Evolutionary conservation across 345 rosid genomes (phyloP), one percentile per base, ranked within the genome.

Genomic region (Iberis pinnata): DNA sequence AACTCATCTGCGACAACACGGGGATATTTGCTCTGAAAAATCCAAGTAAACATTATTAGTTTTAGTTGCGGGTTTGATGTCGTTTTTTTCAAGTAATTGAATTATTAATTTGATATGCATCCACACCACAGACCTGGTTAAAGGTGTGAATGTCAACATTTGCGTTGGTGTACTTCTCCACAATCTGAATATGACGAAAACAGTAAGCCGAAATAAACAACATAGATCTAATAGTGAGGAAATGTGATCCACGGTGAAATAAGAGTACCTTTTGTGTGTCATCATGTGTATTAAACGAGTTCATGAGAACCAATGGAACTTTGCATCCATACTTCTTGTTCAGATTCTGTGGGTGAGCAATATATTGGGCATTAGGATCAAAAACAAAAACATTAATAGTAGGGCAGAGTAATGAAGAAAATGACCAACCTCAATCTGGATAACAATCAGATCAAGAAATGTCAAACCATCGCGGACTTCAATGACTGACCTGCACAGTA

Each of bases 261-360:
- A 45, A 1, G 13, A 37, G 45, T 42, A 89, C 97, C 97, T 89
- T 84, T 64, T 47, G 63, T 11, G 97, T 89, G 70, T 89, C 94
- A 54, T 89, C 97, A 63, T 89, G 97, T 57, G 94, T 89, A 65
- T 89, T 89, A 74, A 89, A 89, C 2, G 97, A 89, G 80, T 89
- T 89, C 97, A 89, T 89, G 22, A 89, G 80, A 70, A 89, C 88
- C 70, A 89, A 61, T 3, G 97, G 95, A 53, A 89, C 97, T 49
- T 69, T 79, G 70, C 94, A 83, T 24, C 90, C 88, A 59, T 86
- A 89, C 61, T 77, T 86, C 42, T 75, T 47, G 57, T 89, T 89
- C 57, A 89, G 95, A 70, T 76, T 69, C 97, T 89, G 68, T 7
- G 3, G 35, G 40, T 18, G 14, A 37, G 37, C 4, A 2, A 35